These are phyloP conservation scores for Chloromonas sp. DNA, from an alignment of 163 green algal genomes.

Conservation along the genomic window DNA sequence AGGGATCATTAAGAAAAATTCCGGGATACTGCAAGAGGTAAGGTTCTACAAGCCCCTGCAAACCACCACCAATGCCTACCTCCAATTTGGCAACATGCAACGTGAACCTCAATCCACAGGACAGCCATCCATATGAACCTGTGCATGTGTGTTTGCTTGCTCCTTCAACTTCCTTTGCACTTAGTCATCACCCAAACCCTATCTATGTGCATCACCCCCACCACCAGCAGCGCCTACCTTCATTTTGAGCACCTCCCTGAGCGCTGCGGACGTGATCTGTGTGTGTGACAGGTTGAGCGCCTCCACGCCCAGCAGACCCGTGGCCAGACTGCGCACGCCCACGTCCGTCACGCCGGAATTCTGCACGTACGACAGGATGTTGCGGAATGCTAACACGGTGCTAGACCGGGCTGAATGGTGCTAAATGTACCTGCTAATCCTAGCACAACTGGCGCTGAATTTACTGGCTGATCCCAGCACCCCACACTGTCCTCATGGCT, in stretches of 20 bases:
- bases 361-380: neutral
- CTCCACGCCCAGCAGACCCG: slow-evolving; percentile 6
- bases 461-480: too few species aligned
- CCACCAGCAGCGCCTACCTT: neutral
- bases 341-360: slow-evolving; percentile 19
- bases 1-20: too few species aligned
- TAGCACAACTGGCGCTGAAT: neutral
- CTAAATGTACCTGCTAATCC: neutral
- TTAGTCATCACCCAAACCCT: too few species aligned
- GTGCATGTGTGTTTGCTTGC: too few species aligned
- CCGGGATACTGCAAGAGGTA: too few species aligned
- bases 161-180: too few species aligned
- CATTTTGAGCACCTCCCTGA: slow-evolving; percentile 4
- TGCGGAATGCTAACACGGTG: neutral
- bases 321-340: slow-evolving; percentile 15
- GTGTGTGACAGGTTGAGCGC: slow-evolving; percentile 28
- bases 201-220: too few species aligned
- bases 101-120: too few species aligned
- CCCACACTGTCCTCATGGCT: neutral
- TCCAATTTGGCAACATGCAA: too few species aligned
- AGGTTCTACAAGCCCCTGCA: too few species aligned
- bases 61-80: too few species aligned
- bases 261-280: slow-evolving; percentile 1
- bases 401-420: neutral
- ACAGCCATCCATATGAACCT: too few species aligned